phyloP scores from a whole-genome alignment of 352 stramenopile species.

The Globisporangium iwayamae region DNA sequence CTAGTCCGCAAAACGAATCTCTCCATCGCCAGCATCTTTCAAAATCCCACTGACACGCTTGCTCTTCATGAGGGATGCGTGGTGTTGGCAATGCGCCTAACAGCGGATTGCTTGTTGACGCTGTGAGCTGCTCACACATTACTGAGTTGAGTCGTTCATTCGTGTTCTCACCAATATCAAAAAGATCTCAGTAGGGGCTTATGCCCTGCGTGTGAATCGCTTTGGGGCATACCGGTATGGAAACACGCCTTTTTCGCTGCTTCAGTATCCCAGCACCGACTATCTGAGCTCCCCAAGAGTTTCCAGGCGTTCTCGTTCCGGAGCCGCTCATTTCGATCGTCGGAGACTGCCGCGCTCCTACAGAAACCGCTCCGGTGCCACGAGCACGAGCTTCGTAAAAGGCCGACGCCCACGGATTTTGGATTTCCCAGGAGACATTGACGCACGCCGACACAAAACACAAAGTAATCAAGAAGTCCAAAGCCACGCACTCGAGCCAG shows the following conservation, averaged over 20 bases:
- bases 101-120: neutral
- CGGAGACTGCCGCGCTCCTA: constrained; percentile 5
- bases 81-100: neutral
- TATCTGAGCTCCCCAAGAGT: neutral
- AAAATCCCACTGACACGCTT: neutral
- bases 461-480: neutral
- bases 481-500: neutral
- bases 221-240: neutral
- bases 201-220: neutral
- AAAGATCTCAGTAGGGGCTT: neutral
- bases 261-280: no score
- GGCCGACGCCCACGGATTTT: neutral
- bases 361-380: neutral
- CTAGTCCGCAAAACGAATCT: neutral
- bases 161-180: neutral
- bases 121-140: neutral
- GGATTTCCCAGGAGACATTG: neutral
- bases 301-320: neutral
- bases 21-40: neutral
- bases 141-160: neutral
- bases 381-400: neutral
- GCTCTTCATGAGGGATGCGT: neutral
- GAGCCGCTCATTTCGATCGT: constrained; percentile 6
- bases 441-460: neutral
- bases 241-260: neutral